Evolutionary conservation across 495 filamentous ascomycete genomes (phyloP), one percentile per base, ranked within the genome.

Genomic region (Xylaria palmicola): DNA sequence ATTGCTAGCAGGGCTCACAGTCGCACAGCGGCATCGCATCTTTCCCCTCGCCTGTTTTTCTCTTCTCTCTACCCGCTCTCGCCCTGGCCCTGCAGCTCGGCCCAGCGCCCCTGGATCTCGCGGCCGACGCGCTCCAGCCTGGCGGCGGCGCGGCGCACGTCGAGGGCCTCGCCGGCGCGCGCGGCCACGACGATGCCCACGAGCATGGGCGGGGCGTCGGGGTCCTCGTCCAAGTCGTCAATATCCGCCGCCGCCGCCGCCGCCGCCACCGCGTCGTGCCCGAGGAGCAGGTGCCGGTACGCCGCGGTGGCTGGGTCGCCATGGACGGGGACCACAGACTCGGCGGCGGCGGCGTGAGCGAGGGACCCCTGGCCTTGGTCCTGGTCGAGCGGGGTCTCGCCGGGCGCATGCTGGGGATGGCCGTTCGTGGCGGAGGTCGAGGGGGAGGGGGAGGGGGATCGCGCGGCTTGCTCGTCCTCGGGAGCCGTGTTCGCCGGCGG

Each of bases 101-200:
- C 54, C 66, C 73, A 71, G 47, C 61, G 66, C 30, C 37, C 32
- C 58, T 77, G 74, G n/a, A 77, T 62, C 54, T 68, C 66, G n/a
- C 68, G 67, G 0, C 73, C 74, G 3, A 77, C 67, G 20, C 64
- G 65, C 68, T 77, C 74, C 2, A 77, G 62, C 27, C 68, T 49
- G 0, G 67, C 68, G 0, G 70, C 69, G 0, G 74, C 74, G 1
- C 73, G 68, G 9, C 72, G 60, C 9, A 69, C 74, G 10, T 75
- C 72, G 7, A 47, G 65, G 1, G 65, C 59, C 5, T 70, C 64
- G 54, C 74, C 72, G 0, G 62, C 50, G 24, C 34, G 40, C 4
- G 67, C 53, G 24, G 72, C 68, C 0, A 75, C 70, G 0, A 74
- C 72, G 13, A 75, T 41, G 44, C 66, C 63, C n/a, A 77, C 56